Evolutionary conservation across 2,329 filamentous ascomycete genomes (phyloP), one percentile per base, ranked within the genome.

Genomic region (Rugonectria rugulosa): DNA sequence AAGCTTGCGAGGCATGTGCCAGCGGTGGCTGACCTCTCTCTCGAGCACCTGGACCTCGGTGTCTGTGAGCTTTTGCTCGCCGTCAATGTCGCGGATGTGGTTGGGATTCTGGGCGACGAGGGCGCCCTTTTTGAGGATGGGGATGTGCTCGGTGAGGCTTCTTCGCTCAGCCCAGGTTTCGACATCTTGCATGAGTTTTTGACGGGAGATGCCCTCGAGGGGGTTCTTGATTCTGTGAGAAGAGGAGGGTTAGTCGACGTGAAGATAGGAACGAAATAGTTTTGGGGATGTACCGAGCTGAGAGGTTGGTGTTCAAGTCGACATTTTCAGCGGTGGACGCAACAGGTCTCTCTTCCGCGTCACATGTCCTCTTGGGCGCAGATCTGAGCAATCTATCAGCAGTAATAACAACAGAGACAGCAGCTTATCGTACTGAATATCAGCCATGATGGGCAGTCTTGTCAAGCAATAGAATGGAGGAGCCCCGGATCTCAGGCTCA

Each of bases 21-120:
- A 91, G 64, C 85, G 86, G 78, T 91, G 87, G 5, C 81, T 76
- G 37, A 79, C 73, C 69, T 91, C 88, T 36, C 84, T 77, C 37
- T 77, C 75, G 14, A 94, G 78, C 14, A 77, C 76, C n/a, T 75
- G 71, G 48, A 59, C 49, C 23, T 68, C 66, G 14, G 53, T 55
- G 3, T 65, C 64, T 15, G 38, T 53, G 7, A 92, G 79, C 24
- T 82, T 81, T 46, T 82, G 73, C 38, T 81, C 75, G 59, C 82
- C 81, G 21, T 72, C 71, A 41, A 91, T 78, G 29, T 77, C 70
- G 47, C 87, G 84, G 64, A 71, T 87, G 20, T 77, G 74, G 20
- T 73, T 68, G 0, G 88, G 88, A 62, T 87, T 84, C 70, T 75
- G 74, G 17, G 84, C 85, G 57, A 85, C 84, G 47, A 77, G 53